A percentile compares a stretch with the other conserved stretches of the same genome.
These are phyloP conservation scores for Kondoa malvinella DNA, from an alignment of 768 basidiomycete species.

Conservation along the genomic window DNA sequence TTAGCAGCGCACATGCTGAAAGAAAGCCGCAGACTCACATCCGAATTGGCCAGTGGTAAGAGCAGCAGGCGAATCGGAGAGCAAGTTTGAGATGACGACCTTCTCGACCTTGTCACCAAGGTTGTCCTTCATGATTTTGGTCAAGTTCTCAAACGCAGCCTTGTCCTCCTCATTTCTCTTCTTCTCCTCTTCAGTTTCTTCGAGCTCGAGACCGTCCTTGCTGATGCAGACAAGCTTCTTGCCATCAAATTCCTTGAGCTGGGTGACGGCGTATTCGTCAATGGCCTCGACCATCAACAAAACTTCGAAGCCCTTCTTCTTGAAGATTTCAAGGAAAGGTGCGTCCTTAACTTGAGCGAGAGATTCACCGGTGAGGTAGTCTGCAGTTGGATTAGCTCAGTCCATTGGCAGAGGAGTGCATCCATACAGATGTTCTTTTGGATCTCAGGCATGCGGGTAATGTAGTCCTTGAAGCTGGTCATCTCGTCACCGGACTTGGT, in stretches of 20 bases:
- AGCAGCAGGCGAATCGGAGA: constrained; percentile 50
- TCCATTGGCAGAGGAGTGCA: neutral
- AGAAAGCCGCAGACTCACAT: too few relatives aligned
- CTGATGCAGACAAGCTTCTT: constrained; percentile 96
- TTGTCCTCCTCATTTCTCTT: constrained; percentile 67
- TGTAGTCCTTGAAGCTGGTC: constrained; percentile 95
- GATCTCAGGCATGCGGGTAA: constrained; percentile 96
- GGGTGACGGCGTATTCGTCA: constrained; percentile 94
- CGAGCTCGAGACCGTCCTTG: constrained; percentile 97
- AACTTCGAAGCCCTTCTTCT: constrained; percentile 98
- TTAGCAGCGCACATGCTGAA: too few relatives aligned
- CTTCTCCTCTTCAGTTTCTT: constrained; percentile 99
- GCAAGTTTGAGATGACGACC: constrained; percentile 93
- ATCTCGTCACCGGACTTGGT: constrained; percentile 83
- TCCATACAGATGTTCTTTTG: constrained; percentile 70
- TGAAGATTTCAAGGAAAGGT: constrained; percentile 96
- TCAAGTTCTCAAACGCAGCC: constrained; percentile 66
- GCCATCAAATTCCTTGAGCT: constrained; percentile 96
- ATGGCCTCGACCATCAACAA: constrained; percentile 95
- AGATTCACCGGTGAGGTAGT: constrained; percentile 76
- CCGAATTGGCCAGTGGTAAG: constrained; percentile 93
- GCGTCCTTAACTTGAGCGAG: constrained; percentile 78
- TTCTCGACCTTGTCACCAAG: constrained; percentile 99
- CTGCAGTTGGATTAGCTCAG: neutral
- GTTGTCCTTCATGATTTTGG: constrained; percentile 89